Conservation (phyloP, 306 rosid genomes). For the Oemleria cerasiformis region DNA sequence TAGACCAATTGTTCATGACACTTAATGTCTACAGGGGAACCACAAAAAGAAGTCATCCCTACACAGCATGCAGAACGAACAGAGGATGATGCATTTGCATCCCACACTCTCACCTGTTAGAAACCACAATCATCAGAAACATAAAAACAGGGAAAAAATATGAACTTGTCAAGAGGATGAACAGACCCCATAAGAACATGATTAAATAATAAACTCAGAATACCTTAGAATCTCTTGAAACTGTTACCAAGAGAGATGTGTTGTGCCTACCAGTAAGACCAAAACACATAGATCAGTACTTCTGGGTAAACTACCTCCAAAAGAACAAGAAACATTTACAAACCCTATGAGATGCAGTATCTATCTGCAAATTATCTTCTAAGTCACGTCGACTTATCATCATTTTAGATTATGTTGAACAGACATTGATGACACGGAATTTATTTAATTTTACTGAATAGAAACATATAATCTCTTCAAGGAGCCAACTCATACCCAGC, state of each 20-base stretch:
- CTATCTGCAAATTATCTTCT: background rate
- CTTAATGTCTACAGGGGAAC: conserved; percentile 57
- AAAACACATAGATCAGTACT: background rate
- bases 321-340: conserved; percentile 1
- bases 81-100: conserved; percentile 53
- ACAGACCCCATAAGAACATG: background rate
- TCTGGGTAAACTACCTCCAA: background rate
- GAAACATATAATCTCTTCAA: conserved; percentile 2
- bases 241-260: conserved; percentile 67
- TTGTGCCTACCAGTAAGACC: conserved; percentile 50
- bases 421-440: background rate
- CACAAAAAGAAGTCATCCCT: conserved; percentile 67
- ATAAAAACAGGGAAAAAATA: background rate
- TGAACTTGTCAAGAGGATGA: background rate
- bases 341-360: background rate
- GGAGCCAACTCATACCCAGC: conserved; percentile 60
- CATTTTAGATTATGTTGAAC: background rate
- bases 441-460: background rate
- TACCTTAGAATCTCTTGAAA: conserved; percentile 86
- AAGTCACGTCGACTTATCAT: background rate
- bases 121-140: conserved; percentile 25
- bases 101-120: conserved; percentile 82
- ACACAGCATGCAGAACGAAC: conserved; percentile 73
- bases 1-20: conserved; percentile 74
- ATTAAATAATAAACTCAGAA: background rate